Base-by-base conservation (phyloP, 176 grass and related monocot genomes). In the Alopecurus myosuroides region DNA sequence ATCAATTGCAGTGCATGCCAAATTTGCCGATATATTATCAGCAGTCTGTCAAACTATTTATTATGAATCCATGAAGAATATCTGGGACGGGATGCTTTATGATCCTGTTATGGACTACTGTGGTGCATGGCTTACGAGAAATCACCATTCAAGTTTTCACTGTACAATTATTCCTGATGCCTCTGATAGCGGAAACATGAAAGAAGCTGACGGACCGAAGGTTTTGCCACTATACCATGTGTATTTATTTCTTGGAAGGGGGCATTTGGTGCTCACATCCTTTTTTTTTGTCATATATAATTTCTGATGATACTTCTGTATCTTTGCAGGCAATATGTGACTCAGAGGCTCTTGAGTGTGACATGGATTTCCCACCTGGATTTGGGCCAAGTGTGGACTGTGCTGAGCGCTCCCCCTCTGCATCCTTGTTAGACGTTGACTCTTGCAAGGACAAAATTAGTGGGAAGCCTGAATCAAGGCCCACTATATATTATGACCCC, bases 321-420 rank as follows among this genome's bases (percentile, higher is more conserved):
- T 22, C 77, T 86, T 89, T 90, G 48, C 85, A 97, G 89, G 69
- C 55, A 46, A 74, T 77, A 61, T 71, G 51, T 89, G 82, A 88
- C 49, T 36, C 52, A 74, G 51, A 82, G 17, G 13, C 66, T 87
- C 72, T 45, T 78, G 81, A 36, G 23, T 42, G 91, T 36, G 91
- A 94, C 33, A 87, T 85, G 57, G 88, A 93, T 71, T 82, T 92
- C 42, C 93, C 93, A 61, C 96, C 96, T 41, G 96, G 96, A 82
- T 98, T 98, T 90, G 93, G 82, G 88, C 85, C 87, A 70, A 64
- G 50, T 39, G 28, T 1, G 39, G 84, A 76, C 60, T 74, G 45
- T 89, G 18, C 71, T 75, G 81, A 88, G 75, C 49, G 22, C 40
- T 69, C 71, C 60, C 73, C 75, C 46, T 82, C 85, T 75, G 41